Base-by-base conservation (phyloP, 2,329 filamentous ascomycete species). In the Cercospora zeina region DNA sequence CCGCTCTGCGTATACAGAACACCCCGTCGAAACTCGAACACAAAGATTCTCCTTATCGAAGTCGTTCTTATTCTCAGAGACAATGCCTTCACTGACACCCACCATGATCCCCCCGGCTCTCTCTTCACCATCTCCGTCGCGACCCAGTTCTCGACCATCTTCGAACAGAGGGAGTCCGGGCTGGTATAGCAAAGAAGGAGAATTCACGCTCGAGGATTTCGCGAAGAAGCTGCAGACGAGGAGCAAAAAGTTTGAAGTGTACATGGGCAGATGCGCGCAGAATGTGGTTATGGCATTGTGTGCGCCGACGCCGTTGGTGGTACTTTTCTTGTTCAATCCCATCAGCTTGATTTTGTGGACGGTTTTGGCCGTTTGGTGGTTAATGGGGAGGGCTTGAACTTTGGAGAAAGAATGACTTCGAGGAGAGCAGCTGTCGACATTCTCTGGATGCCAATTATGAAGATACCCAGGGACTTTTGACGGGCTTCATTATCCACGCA, bases 241-340 rank as follows among this genome's bases (percentile, higher is more conserved):
- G 14, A 59, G 62, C 4, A 68, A 67, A 57, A 66, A 67, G 3
- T 62, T 72, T 37, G 70, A 72, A 59, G 66, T 67, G 14, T 73
- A 67, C 58, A 62, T 66, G 54, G 61, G 62, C 16, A 60, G 58
- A 16, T 74, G 70, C 58, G 71, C 67, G 37, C 69, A 71, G 61
- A 72, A 70, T 61, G 61, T 71, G 16, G 71, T 74, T 14, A 74
- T 74, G 72, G 72, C 68, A 2, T 58, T 74, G 34, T 64, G 73
- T 57, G 59, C 70, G 42, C 71, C 71, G 4, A 72, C 71, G 59
- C 69, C 71, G 16, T 7, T 47, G 45, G 33, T 73, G 37, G 66
- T 71, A 34, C 47, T 74, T 54, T 70, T 74, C 45, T 51, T 71
- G 45, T 69, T 73, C 54, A 72, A 74, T 64, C 72, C 72, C 55